Base-by-base conservation (phyloP, 2,329 filamentous ascomycete genomes). In the Cordyceps farinosa region DNA sequence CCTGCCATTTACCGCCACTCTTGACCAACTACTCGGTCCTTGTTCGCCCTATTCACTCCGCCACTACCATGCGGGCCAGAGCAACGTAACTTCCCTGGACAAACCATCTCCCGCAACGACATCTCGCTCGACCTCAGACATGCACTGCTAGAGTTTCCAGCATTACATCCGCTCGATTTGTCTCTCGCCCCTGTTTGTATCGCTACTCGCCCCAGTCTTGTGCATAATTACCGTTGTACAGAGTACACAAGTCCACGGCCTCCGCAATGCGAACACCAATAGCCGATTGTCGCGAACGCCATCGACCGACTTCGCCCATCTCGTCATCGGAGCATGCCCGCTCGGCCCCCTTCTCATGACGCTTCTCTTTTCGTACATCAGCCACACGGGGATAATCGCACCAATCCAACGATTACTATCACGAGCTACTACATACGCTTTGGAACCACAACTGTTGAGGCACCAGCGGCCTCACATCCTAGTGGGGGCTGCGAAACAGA, bases 341-440 rank as follows among this genome's bases (percentile, higher is more conserved):
- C 30, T n/a, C 3, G 6, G 13, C 32, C 11, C 15, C 50, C 3
- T 45, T 22, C 4, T 6, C 38, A 40, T 22, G 3, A 15, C 38
- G 10, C 42, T 22, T 60, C n/a, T 32, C 17, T 27, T 52, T 32
- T 36, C 40, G 34, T 27, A 52, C 36, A 51, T 52, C 57, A 60
- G 57, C 47, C 47, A 60, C 57, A 22, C 34, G 34, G 56, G 47
- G 44, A 60, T 36, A 59, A 59, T 51, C 47, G 11, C 56, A 40
- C 42, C 32, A 36, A 47, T 40, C 44, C 7, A 30, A 22, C 22
- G 10, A 30, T 15, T 15, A 45, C 17, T 22, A 45, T 45, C 42
- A 17, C 42, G n/a, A n/a, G 5, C 17, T 8, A 5, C 42, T n/a
- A 3, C n/a, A 7, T 40, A 9, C 9, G 17, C 40, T n/a, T 34